A percentile compares a stretch with the other conserved stretches of the same genome.
Evolutionary conservation across 352 stramenopile genomes (phyloP).

Genomic region (Phytophthora fragariaefolia): DNA sequence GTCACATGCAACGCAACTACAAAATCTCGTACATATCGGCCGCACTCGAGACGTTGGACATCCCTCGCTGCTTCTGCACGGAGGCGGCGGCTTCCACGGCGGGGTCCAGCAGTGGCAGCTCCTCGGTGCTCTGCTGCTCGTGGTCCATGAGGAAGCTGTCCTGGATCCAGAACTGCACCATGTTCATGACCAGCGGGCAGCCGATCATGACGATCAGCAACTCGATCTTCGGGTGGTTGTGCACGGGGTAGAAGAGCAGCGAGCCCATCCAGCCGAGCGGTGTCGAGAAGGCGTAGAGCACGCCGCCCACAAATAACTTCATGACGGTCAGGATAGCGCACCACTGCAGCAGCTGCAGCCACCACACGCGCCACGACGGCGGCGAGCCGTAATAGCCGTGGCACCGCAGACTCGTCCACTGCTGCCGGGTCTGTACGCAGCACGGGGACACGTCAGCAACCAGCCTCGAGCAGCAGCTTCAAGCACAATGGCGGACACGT

Average conservation of each 20-base stretch:
- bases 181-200: conserved; percentile 87
- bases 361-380: conserved; percentile 71
- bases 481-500: conserved; percentile 10
- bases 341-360: conserved; percentile 70
- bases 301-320: conserved; percentile 69
- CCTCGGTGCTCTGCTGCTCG: conserved; percentile 31
- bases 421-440: conserved; percentile 45
- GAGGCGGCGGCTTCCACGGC: background rate
- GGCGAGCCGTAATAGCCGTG: conserved; percentile 75
- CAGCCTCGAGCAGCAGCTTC: background rate
- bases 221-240: conserved; percentile 76
- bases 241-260: conserved; percentile 74
- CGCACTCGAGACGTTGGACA: conserved; percentile 53
- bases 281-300: conserved; percentile 69
- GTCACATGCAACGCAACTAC: conserved; percentile 39
- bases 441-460: conserved; percentile 9
- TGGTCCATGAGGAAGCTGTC: conserved; percentile 84
- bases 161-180: conserved; percentile 89
- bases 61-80: conserved; percentile 42
- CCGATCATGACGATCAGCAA: conserved; percentile 87
- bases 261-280: conserved; percentile 64
- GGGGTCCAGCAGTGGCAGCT: conserved; percentile 43
- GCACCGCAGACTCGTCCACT: conserved; percentile 67
- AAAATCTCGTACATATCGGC: conserved; percentile 73
- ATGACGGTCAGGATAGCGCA: conserved; percentile 67